Percentiles rank a stretch among this genome's conserved stretches.
Evolutionary conservation across 805 yeast genomes (phyloP).

Genomic region (Blastobotrys mokoenaii): DNA sequence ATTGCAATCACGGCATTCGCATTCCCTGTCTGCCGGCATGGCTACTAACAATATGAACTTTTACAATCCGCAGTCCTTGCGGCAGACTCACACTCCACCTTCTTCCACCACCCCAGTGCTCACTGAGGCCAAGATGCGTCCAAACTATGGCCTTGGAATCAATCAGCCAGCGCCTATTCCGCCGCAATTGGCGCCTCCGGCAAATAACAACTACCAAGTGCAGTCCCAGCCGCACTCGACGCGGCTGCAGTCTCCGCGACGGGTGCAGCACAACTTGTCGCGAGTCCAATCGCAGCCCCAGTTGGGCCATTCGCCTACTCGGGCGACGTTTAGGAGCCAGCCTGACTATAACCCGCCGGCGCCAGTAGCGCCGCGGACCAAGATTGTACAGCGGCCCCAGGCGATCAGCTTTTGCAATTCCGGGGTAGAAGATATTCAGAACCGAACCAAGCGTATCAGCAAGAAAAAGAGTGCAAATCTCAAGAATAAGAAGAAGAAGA

Average conservation of each 20-base stretch:
- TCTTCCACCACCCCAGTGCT: too few relatives aligned
- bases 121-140: too few relatives aligned
- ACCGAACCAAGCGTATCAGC: not conserved
- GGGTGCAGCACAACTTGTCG: not conserved
- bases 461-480: conserved; percentile 1
- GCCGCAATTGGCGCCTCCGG: too few relatives aligned
- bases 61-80: too few relatives aligned
- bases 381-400: not conserved
- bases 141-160: too few relatives aligned
- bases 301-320: not conserved
- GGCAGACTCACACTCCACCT: too few relatives aligned
- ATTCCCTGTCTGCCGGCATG: too few relatives aligned
- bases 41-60: too few relatives aligned
- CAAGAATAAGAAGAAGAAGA: not conserved
- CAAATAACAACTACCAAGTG: not conserved
- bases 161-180: too few relatives aligned
- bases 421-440: not conserved
- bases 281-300: not conserved
- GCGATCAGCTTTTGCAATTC: not conserved
- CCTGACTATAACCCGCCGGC: not conserved
- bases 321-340: not conserved
- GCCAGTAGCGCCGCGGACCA: not conserved
- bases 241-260: not conserved
- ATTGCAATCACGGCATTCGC: too few relatives aligned
- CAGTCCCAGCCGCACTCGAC: not conserved